Evolutionary conservation across 495 filamentous ascomycete species (phyloP), one percentile per base, ranked within the genome.

Genomic region (Penicillium silybi): DNA sequence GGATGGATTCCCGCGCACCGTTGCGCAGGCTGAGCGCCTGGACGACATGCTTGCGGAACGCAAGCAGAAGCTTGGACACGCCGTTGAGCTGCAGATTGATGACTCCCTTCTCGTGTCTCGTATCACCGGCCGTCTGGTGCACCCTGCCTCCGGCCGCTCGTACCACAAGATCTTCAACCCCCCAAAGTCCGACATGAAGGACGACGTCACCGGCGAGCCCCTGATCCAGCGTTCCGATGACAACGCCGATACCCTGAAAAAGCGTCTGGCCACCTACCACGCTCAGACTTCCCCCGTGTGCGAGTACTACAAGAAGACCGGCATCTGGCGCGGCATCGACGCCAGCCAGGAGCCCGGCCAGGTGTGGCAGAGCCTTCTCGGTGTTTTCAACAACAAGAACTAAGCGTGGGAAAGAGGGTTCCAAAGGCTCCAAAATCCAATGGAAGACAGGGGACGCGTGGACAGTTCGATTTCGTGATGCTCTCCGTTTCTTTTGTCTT

Each of bases 111-210:
- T 99, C 40, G 93, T 99, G 32, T 83, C 89, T 48, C 88, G 93
- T 70, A 97, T 99, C 73, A 97, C 93, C 27, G 95, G 95, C 58
- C 93, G 95, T 58, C 77, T 99, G 49, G 75, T 99, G 60, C 95
- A 99, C 80, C 92, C 92, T 27, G 90, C 92, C 25, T 95, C 90
- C 55, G 93, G 93, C 50, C 90, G 93, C 60, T 89, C 88, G 48
- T 99, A 99, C 79, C 93, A 99, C 82, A 89, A 86, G 71, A 85
- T 89, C 65, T 99, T 99, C 85, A 97, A 96, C 83, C 95, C 93
- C n/a, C 93, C 93, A 57, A 95, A 95, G 81, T 72, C 81, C 53
- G 49, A 80, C 52, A 97, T 97, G 95, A 95, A 82, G 69, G 93
- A 99, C 74, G 93, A 99, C 65, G 66, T 97, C 50, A 97, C 95